Base-by-base conservation (phyloP, 352 stramenopile genomes). In the Globisporangium alternatum region DNA sequence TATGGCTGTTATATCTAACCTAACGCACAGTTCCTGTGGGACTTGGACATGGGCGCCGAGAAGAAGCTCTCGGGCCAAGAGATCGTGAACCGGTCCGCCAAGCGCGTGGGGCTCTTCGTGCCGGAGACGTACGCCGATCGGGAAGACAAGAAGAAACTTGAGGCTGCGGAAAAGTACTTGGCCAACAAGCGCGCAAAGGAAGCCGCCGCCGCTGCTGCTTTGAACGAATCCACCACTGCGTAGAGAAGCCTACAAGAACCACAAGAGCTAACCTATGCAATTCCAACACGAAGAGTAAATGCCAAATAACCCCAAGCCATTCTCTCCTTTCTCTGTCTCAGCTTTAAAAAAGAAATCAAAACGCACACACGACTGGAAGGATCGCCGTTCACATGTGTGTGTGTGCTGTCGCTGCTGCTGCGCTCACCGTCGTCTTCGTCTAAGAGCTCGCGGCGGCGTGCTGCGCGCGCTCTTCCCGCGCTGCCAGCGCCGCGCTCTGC, bases 31-130 rank as follows among this genome's bases (percentile, higher is more conserved):
- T 76, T 67, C 60, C 63, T 95, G 55, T 93, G 83, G 86, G 74
- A 81, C 2, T 66, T 95, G 59, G 86, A 95, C 41, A 79, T 80
- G 28, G 86, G 86, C 45, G 41, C 76, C 6, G 86, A 95, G 60
- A 82, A 79, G 58, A 88, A 86, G 60, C 71, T 95, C 15, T 70
- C 78, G 45, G 70, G 78, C 3, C 62, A 90, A 22, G 84, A 93
- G 45, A 88, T 95, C 45, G 84, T 95, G 49, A 76, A 91, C 63
- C 81, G 79, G 19, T 93, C 86, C 22, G 86, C 86, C 25, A 75
- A 79, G 56, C 84, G 82, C 62, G 86, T 95, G 13, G 86, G 86
- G 31, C 80, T 95, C 2, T 67, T 77, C n/a, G 75, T 95, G 53
- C 86, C 86, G 0, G 82, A 95, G 56, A 86, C 78, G 71, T 93